phyloP scores from a whole-genome alignment of 2,329 filamentous ascomycete species.

The Tolypocladium ovalisporum region DNA sequence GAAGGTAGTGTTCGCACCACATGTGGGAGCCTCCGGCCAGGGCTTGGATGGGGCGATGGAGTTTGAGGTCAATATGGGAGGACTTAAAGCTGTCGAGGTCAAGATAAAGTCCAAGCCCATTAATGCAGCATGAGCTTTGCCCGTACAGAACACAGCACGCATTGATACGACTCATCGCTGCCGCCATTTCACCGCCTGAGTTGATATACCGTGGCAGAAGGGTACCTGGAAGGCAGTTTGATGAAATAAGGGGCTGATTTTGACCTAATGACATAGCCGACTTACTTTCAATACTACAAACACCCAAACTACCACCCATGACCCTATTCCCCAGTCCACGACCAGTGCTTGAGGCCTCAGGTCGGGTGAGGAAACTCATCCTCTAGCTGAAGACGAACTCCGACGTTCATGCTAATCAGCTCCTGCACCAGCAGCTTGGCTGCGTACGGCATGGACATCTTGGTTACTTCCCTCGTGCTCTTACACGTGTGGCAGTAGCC shows the following conservation, averaged over 20 bases:
- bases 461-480: constrained; percentile 71
- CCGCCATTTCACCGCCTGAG: neutral
- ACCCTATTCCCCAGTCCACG: neutral
- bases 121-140: neutral
- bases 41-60: constrained; percentile 45
- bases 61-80: constrained; percentile 65
- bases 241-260: neutral
- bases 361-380: constrained; percentile 77
- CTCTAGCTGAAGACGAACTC: constrained; percentile 77
- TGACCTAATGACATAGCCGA: neutral
- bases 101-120: neutral
- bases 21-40: constrained; percentile 45
- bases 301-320: neutral
- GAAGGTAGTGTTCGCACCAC: constrained; percentile 83
- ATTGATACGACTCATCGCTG: neutral
- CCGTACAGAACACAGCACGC: neutral
- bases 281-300: neutral
- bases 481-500: constrained; percentile 92
- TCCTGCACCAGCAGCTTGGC: constrained; percentile 95
- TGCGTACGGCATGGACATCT: constrained; percentile 96
- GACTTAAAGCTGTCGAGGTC: constrained; percentile 31
- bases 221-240: neutral
- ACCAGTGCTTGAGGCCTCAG: constrained; percentile 8
- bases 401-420: constrained; percentile 97
- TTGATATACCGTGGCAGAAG: neutral